Percentiles rank a stretch among this genome's conserved stretches.
These are phyloP conservation scores for Colletotrichum echinochloae DNA, from an alignment of 2,329 filamentous ascomycete species.

Conservation along the genomic window DNA sequence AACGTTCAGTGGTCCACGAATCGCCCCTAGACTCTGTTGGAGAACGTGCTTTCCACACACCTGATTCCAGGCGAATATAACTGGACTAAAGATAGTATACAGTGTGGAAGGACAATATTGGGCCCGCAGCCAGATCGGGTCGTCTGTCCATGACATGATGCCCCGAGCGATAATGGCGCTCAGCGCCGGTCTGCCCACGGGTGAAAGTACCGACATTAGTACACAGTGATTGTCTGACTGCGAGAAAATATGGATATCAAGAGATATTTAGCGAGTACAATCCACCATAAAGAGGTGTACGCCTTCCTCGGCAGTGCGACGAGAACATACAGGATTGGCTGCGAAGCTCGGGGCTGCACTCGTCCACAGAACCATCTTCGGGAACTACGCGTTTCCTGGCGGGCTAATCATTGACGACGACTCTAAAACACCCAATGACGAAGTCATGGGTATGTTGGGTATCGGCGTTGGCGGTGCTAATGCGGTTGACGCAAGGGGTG, in stretches of 20 bases:
- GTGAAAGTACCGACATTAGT: slow-evolving; percentile 54
- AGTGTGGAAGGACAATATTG: slow-evolving; percentile 53
- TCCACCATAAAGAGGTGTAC: slow-evolving; percentile 53
- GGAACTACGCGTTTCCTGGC: slow-evolving; percentile 54
- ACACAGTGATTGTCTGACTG: slow-evolving; percentile 55
- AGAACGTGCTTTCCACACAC: slow-evolving; percentile 56
- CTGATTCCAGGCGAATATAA: slow-evolving; percentile 46
- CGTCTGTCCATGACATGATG: too few species aligned
- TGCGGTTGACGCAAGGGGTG: slow-evolving; percentile 58
- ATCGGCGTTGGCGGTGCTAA: slow-evolving; percentile 59
- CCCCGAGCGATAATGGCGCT: slow-evolving; percentile 57
- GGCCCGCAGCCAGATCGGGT: slow-evolving; percentile 53
- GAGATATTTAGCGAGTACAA: slow-evolving; percentile 44
- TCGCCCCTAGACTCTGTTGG: slow-evolving; percentile 51
- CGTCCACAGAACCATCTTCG: slow-evolving; percentile 55
- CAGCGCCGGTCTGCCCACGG: slow-evolving; percentile 52
- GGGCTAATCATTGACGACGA: slow-evolving; percentile 53
- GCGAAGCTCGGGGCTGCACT: slow-evolving; percentile 52
- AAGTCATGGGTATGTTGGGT: slow-evolving; percentile 51
- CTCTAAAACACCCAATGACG: slow-evolving; percentile 53
- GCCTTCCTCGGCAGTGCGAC: slow-evolving; percentile 53
- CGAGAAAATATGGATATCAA: slow-evolving; percentile 47
- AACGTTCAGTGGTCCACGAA: slow-evolving; percentile 37
- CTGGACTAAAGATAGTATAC: slow-evolving; percentile 47
- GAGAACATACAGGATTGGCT: slow-evolving; percentile 60